Percentiles rank a stretch among this genome's conserved stretches.
Conservation (phyloP, 805 yeast species). For the Nakazawaea peltata region DNA sequence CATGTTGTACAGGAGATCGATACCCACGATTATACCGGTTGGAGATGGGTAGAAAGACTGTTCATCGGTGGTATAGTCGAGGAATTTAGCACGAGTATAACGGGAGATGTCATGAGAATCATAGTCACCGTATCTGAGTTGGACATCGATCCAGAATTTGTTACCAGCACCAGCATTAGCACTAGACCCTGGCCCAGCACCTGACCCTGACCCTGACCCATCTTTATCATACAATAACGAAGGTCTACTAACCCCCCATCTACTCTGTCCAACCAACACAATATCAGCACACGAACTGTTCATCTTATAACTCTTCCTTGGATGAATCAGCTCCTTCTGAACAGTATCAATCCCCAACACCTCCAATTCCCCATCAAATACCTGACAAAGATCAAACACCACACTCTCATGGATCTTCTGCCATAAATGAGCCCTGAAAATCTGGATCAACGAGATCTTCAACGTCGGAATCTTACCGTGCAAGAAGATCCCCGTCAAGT, state of each 20-base stretch:
- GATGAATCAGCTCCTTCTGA: constrained; percentile 89
- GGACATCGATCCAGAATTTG: constrained; percentile 93
- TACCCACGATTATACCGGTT: constrained; percentile 83
- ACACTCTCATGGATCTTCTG: constrained; percentile 96
- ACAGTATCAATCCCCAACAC: constrained; percentile 77
- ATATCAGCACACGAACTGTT: constrained; percentile 93
- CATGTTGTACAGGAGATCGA: constrained; percentile 93
- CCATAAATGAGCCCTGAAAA: constrained; percentile 97
- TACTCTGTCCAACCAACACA: constrained; percentile 60
- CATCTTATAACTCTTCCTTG: constrained; percentile 96
- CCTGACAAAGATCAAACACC: constrained; percentile 89
- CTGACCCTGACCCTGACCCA: too few species aligned
- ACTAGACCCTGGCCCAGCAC: too few species aligned
- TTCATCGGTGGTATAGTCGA: constrained; percentile 88
- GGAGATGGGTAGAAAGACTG: constrained; percentile 85
- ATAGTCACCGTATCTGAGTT: constrained; percentile 91
- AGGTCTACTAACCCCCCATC: constrained; percentile 81
- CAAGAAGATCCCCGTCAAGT: constrained; percentile 90
- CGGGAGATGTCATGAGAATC: constrained; percentile 96
- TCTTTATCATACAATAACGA: constrained; percentile 61
- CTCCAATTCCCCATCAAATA: constrained; percentile 80
- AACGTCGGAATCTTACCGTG: constrained; percentile 98
- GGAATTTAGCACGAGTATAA: constrained; percentile 84
- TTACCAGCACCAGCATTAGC: constrained; percentile 49
- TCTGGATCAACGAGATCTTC: constrained; percentile 90